Evolutionary conservation across 1,284 basidiomycete genomes (phyloP).

Genomic region (Cutaneotrichosporon sp.): DNA sequence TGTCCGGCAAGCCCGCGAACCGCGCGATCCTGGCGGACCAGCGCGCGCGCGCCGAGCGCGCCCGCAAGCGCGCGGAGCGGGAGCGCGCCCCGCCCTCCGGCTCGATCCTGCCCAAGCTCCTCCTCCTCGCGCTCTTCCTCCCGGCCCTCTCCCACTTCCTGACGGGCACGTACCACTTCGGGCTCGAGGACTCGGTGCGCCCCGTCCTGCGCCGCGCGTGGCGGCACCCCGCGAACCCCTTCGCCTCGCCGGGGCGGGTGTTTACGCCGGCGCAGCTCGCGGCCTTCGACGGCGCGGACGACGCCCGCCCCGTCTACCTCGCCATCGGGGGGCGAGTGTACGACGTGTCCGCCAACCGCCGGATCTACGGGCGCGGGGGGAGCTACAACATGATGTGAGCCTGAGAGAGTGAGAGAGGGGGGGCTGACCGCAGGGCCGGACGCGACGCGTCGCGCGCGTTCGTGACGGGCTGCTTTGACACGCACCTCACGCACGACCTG

Average conservation of each 20-base stretch:
- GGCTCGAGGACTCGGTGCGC: slow-evolving; percentile 22
- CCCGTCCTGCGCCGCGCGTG: background rate
- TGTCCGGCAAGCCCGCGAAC: slow-evolving; percentile 65
- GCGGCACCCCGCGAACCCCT: slow-evolving; percentile 13
- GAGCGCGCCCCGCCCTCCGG: background rate
- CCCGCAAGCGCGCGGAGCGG: slow-evolving; percentile 8
- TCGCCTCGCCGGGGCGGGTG: slow-evolving; percentile 24
- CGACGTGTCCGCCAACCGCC: slow-evolving; percentile 50
- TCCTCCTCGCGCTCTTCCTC: slow-evolving; percentile 41
- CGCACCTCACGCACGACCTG: slow-evolving; percentile 83
- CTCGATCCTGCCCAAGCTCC: slow-evolving; percentile 17
- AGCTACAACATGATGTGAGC: slow-evolving; percentile 56
- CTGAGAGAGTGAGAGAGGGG: background rate
- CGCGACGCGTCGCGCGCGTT: slow-evolving; percentile 85
- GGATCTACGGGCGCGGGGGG: slow-evolving; percentile 53
- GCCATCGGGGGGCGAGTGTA: slow-evolving; percentile 79
- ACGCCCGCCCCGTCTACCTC: slow-evolving; percentile 76
- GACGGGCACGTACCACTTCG: slow-evolving; percentile 40
- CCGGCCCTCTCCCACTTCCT: slow-evolving; percentile 45
- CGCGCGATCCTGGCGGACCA: slow-evolving; percentile 50
- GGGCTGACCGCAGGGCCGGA: slow-evolving; percentile 62
- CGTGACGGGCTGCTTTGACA: slow-evolving; percentile 86
- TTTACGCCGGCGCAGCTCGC: slow-evolving; percentile 57
- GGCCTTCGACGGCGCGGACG: slow-evolving; percentile 71
- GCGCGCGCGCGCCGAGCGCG: slow-evolving; percentile 33